Evolutionary conservation across 1,139 yeast genomes (phyloP).

Genomic region (Zygosaccharomyces pseudobailii): DNA sequence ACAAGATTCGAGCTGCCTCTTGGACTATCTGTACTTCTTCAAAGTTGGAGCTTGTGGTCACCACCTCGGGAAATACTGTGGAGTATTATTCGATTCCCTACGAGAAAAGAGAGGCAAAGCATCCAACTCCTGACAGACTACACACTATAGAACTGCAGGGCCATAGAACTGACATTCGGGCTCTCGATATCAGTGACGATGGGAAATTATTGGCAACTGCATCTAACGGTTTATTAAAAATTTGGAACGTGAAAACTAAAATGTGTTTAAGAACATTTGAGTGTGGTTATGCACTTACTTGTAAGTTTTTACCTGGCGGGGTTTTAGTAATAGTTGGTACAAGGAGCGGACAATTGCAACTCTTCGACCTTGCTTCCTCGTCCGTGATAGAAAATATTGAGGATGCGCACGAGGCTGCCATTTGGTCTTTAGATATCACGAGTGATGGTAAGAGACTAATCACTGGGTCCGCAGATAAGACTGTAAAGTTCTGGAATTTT

Average conservation of each 20-base stretch:
- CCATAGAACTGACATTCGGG: slow-evolving; percentile 83
- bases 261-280: slow-evolving; percentile 82
- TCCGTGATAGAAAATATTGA: slow-evolving; percentile 64
- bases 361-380: slow-evolving; percentile 83
- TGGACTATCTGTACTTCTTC: slow-evolving; percentile 48
- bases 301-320: slow-evolving; percentile 88
- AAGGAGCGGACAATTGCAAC: slow-evolving; percentile 76
- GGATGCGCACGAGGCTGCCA: slow-evolving; percentile 76
- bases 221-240: slow-evolving; percentile 79
- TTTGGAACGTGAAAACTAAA: slow-evolving; percentile 76
- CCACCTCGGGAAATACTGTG: slow-evolving; percentile 68
- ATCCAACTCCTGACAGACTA: slow-evolving; percentile 40
- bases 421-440: slow-evolving; percentile 87
- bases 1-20: slow-evolving; percentile 53
- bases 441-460: slow-evolving; percentile 80
- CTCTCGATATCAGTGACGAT: slow-evolving; percentile 78
- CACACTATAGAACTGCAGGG: slow-evolving; percentile 72
- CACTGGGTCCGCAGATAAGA: slow-evolving; percentile 92
- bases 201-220: slow-evolving; percentile 80
- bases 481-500: slow-evolving; percentile 86
- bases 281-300: slow-evolving; percentile 81
- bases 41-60: slow-evolving; percentile 54
- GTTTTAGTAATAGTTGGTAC: slow-evolving; percentile 84
- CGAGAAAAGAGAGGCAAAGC: slow-evolving; percentile 47
- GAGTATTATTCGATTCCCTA: slow-evolving; percentile 58